These are phyloP conservation scores for Piromyces sp. DNA, from an alignment of 192 early-diverging fungal species.

Conservation along the genomic window DNA sequence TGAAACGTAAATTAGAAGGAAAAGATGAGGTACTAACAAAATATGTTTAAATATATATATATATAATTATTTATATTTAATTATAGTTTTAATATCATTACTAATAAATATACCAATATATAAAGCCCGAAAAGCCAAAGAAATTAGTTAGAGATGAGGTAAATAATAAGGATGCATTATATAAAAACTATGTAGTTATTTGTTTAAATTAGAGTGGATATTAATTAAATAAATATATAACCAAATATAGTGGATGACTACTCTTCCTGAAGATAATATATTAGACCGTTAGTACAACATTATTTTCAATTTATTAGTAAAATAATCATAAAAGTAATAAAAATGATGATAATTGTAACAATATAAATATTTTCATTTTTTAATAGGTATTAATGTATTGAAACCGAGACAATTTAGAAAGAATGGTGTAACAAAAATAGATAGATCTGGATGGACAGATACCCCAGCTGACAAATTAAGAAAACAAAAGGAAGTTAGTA, in stretches of 20 bases:
- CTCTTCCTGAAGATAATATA: neutral
- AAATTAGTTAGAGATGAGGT: neutral
- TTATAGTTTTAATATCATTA: too few species aligned
- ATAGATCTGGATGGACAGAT: neutral
- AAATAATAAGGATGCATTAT: too few species aligned
- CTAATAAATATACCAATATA: too few species aligned
- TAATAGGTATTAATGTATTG: neutral
- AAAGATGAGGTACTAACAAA: neutral
- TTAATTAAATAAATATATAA: neutral
- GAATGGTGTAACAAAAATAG: neutral
- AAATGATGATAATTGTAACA: too few species aligned
- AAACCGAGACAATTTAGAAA: neutral
- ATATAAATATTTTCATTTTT: too few species aligned
- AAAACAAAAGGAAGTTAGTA: neutral
- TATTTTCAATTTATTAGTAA: too few species aligned
- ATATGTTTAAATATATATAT: too few species aligned
- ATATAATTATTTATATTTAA: too few species aligned
- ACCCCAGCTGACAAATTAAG: neutral
- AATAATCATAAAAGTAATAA: too few species aligned
- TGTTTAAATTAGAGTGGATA: too few species aligned
- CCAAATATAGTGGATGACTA: neutral
- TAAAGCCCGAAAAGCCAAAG: neutral
- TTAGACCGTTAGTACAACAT: neutral
- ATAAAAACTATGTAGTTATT: too few species aligned
- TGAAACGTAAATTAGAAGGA: neutral